Conservation (phyloP, 148 eudicot genomes). For the Polygonum aviculare region DNA sequence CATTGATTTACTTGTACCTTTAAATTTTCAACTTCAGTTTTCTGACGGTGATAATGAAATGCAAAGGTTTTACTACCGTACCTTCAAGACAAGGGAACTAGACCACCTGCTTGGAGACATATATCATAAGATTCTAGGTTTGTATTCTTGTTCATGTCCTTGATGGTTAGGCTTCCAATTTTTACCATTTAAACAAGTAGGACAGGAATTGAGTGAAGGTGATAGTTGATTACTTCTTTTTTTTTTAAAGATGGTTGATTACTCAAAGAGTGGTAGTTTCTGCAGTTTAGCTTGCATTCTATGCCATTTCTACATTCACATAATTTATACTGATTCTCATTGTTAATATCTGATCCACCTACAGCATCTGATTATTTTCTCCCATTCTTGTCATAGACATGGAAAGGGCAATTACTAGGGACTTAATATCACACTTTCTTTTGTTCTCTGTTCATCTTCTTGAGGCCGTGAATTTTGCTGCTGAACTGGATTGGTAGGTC, state of each 20-base stretch:
- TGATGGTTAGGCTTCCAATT: slow-evolving; percentile 15
- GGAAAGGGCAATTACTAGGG: slow-evolving; percentile 97
- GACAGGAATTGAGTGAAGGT: background rate
- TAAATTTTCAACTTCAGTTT: slow-evolving; percentile 40
- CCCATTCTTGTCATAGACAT: slow-evolving; percentile 42
- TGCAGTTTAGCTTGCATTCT: background rate
- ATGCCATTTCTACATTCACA: background rate
- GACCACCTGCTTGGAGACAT: slow-evolving; percentile 90
- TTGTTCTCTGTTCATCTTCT: slow-evolving; percentile 58
- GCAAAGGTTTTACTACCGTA: slow-evolving; percentile 71
- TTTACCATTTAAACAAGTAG: background rate
- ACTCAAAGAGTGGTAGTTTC: background rate
- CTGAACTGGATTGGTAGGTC: slow-evolving; percentile 88
- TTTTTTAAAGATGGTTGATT: background rate
- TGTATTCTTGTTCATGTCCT: slow-evolving; percentile 15
- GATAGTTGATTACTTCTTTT: background rate
- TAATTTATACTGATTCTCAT: slow-evolving; percentile 2
- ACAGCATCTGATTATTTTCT: background rate
- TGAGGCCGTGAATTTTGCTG: slow-evolving; percentile 77
- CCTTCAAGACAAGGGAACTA: slow-evolving; percentile 85
- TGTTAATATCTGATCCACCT: background rate
- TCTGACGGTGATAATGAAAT: slow-evolving; percentile 70
- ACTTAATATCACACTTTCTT: slow-evolving; percentile 75
- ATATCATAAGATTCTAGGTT: slow-evolving; percentile 93
- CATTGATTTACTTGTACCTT: background rate